A percentile compares a stretch with the other conserved stretches of the same genome.
Evolutionary conservation across 352 stramenopile genomes (phyloP).

Genomic region (Peronospora belbahrii): DNA sequence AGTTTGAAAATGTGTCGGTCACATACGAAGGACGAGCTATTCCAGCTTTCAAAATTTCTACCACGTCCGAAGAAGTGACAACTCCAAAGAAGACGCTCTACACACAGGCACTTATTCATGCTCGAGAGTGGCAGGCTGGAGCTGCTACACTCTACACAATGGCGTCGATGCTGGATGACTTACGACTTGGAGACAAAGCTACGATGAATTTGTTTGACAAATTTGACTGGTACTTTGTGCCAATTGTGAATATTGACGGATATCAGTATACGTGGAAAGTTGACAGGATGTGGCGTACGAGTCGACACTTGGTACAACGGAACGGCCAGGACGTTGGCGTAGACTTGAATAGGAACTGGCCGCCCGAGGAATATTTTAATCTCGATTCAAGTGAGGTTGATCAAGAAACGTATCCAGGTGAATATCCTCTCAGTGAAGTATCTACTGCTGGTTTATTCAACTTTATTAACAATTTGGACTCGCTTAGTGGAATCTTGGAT

Average conservation of each 20-base stretch:
- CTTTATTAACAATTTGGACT: conserved; percentile 43
- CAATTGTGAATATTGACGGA: conserved; percentile 71
- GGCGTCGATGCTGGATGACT: conserved; percentile 34
- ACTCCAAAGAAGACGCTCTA: conserved; percentile 39
- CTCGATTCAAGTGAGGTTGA: conserved; percentile 28
- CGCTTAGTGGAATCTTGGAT: conserved; percentile 46
- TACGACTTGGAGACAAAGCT: conserved; percentile 20
- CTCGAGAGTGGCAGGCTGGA: conserved; percentile 45
- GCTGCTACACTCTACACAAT: conserved; percentile 39
- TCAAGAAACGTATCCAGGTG: conserved; percentile 51
- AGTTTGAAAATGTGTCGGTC: conserved; percentile 38
- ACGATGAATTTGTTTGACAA: conserved; percentile 25
- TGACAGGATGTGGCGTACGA: conserved; percentile 63
- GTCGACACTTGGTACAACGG: conserved; percentile 28
- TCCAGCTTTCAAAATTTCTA: conserved; percentile 57
- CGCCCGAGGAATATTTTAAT: conserved; percentile 52
- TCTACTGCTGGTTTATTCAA: conserved; percentile 38
- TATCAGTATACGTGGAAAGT: conserved; percentile 66
- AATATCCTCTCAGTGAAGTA: conserved; percentile 50
- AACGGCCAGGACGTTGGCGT: conserved; percentile 40
- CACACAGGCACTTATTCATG: conserved; percentile 57
- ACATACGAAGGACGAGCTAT: conserved; percentile 52
- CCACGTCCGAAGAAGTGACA: not conserved
- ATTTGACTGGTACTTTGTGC: conserved; percentile 75
- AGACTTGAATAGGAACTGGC: conserved; percentile 73